Percentiles rank a stretch among this genome's conserved stretches.
Evolutionary conservation across 129 eudicot genomes (phyloP).

Genomic region (Chrysanthemum lavandulifolium): DNA sequence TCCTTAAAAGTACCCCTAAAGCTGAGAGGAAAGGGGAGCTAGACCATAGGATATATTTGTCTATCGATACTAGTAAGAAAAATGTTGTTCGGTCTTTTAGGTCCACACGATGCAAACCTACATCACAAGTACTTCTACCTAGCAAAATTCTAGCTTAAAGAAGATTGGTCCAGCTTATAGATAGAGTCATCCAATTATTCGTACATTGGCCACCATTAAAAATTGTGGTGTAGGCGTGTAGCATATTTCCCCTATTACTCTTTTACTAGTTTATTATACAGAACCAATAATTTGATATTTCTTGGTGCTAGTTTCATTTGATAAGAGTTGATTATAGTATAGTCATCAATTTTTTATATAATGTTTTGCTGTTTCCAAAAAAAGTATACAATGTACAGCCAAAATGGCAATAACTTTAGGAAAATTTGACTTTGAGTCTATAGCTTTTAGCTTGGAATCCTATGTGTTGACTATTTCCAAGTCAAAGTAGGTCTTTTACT

Average conservation of each 20-base stretch:
- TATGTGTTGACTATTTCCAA: conserved; percentile 6
- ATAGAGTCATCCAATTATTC: neutral
- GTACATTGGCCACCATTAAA: neutral
- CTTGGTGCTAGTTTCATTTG: neutral
- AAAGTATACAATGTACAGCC: neutral
- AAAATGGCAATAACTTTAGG: conserved; percentile 6
- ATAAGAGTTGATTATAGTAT: neutral
- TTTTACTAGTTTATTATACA: neutral
- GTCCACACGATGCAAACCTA: neutral
- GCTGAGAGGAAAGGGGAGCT: too few relatives aligned
- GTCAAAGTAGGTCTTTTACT: conserved; percentile 9
- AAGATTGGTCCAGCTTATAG: neutral
- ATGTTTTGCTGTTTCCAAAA: conserved; percentile 1
- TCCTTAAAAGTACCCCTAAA: too few relatives aligned
- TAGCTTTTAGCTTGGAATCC: conserved; percentile 8
- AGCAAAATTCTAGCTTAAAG: neutral
- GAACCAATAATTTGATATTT: neutral
- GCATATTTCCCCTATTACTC: neutral
- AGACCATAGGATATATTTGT: too few relatives aligned
- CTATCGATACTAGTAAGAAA: too few relatives aligned
- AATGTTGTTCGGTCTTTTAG: neutral
- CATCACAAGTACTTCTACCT: neutral
- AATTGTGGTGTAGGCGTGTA: neutral
- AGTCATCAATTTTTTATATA: neutral
- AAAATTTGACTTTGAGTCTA: neutral